A percentile compares a stretch with the other conserved stretches of the same genome.
These are phyloP conservation scores for Penicillium sp. DNA, from an alignment of 2,329 filamentous ascomycete genomes.

Conservation along the genomic window DNA sequence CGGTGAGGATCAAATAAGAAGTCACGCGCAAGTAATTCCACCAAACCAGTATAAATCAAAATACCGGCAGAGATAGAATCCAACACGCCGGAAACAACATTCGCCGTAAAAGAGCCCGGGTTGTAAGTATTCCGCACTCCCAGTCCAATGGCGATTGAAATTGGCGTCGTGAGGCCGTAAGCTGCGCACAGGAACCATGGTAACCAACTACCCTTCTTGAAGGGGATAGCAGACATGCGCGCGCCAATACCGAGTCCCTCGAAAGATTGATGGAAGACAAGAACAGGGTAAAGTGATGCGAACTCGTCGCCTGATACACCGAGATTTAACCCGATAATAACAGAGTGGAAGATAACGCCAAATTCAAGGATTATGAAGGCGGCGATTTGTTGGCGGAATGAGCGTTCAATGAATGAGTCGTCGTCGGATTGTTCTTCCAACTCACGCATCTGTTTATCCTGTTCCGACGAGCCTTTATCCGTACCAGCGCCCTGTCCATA, in stretches of 20 bases:
- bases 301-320: constrained; percentile 64
- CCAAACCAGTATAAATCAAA: constrained; percentile 55
- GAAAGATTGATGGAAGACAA: constrained; percentile 68
- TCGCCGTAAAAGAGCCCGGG: constrained; percentile 46
- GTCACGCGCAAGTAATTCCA: constrained; percentile 55
- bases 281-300: constrained; percentile 61
- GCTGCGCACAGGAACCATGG: constrained; percentile 55
- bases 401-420: constrained; percentile 26
- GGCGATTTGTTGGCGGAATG: constrained; percentile 43
- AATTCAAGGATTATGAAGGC: constrained; percentile 58
- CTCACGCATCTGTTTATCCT: constrained; percentile 20
- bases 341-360: constrained; percentile 66
- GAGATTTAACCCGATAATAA: constrained; percentile 67
- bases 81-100: constrained; percentile 52
- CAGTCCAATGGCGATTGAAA: constrained; percentile 54
- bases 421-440: constrained; percentile 16
- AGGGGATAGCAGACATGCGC: constrained; percentile 62
- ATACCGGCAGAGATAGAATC: constrained; percentile 56
- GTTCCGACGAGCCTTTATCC: too few relatives aligned
- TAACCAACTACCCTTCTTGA: constrained; percentile 50
- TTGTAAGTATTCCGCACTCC: constrained; percentile 52
- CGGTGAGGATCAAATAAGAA: constrained; percentile 56
- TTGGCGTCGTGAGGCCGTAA: constrained; percentile 58
- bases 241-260: constrained; percentile 67
- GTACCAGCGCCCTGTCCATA: too few relatives aligned